Evolutionary conservation across 148 eudicot genomes (phyloP).

Genomic region (Mesembryanthemum crystallinum): DNA sequence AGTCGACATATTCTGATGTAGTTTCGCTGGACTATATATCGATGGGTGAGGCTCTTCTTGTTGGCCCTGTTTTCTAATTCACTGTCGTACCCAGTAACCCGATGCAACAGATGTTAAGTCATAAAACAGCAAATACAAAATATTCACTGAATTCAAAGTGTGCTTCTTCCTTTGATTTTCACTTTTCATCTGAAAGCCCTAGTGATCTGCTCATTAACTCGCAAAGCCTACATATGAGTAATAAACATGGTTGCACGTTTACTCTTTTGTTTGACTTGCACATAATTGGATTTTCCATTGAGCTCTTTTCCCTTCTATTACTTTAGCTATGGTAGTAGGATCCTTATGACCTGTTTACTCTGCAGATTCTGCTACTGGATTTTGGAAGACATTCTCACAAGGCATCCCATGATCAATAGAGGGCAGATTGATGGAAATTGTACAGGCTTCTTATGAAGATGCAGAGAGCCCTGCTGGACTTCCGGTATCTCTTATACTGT

Average conservation of each 20-base stretch:
- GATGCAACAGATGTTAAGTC: not conserved
- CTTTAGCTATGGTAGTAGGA: too few relatives aligned
- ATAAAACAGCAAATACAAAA: not conserved
- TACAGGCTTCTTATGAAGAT: not conserved
- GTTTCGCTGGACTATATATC: not conserved
- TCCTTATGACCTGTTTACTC: not conserved
- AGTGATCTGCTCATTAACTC: slow-evolving; percentile 5
- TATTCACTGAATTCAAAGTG: not conserved
- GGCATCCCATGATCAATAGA: not conserved
- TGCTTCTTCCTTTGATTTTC: not conserved
- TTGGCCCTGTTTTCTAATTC: not conserved
- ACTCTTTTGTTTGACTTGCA: not conserved
- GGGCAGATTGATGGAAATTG: not conserved
- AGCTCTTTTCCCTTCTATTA: too few relatives aligned
- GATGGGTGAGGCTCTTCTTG: not conserved
- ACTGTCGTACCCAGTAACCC: too few relatives aligned
- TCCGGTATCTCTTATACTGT: not conserved
- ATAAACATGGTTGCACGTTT: not conserved
- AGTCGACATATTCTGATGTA: not conserved
- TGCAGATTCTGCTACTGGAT: not conserved
- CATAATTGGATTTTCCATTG: not conserved
- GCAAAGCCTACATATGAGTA: not conserved
- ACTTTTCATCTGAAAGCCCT: slow-evolving; percentile 2
- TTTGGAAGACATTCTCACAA: not conserved
- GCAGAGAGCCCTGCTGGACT: not conserved